Conservation (phyloP, 2,329 filamentous ascomycete genomes). For the Pestalotiopsis sp. region DNA sequence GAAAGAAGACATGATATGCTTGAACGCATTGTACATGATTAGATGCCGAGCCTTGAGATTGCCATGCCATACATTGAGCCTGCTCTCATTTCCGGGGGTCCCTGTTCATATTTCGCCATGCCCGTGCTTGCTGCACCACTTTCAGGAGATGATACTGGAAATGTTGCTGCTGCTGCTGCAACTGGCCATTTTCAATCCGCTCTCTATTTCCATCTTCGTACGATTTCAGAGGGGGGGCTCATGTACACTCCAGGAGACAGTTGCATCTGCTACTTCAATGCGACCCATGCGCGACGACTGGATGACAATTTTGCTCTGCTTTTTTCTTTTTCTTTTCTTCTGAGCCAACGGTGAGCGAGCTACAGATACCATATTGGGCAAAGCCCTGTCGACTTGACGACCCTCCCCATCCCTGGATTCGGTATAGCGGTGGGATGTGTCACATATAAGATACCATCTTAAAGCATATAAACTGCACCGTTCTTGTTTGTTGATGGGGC, state of each 20-base stretch:
- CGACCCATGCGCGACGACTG: not conserved
- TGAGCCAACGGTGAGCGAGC: not conserved
- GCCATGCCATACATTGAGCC: not conserved
- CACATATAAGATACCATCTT: not conserved
- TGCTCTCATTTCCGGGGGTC: not conserved
- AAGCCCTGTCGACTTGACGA: not conserved
- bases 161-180: not conserved
- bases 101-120: not conserved
- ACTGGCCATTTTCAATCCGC: not conserved
- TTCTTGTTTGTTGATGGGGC: not conserved
- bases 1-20: not conserved
- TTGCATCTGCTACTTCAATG: conserved; percentile 1
- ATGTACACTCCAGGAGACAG: not conserved
- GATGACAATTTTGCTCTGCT: not conserved
- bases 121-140: conserved; percentile 6
- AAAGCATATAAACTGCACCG: not conserved
- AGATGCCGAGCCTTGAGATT: not conserved
- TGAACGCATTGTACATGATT: not conserved
- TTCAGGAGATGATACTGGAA: conserved; percentile 1
- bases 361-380: not conserved
- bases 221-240: not conserved
- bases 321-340: not conserved
- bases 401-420: not conserved
- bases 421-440: not conserved
- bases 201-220: not conserved